Conservation (phyloP, 78 protist genomes). For the slime mould (Dictyostelium discoideum) region dicty_2.7 NC_007088.5:5211501-5212000, state of each 20-base stretch:
- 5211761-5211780: background rate
- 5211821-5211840: background rate
- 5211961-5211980: background rate
- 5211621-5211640: background rate
- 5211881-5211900: background rate
- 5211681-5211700: too few species aligned
- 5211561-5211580: too few species aligned
- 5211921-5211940: background rate
- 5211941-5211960: background rate
- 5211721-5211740: too few species aligned
- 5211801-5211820: background rate
- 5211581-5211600: background rate
- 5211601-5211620: background rate
- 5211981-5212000: background rate
- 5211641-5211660: too few species aligned
- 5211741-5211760: too few species aligned
- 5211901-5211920: background rate
- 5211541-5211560: too few species aligned
- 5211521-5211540: too few species aligned
- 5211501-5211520: background rate
- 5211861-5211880: background rate
- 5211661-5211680: too few species aligned
- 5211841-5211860: background rate
- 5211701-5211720: too few species aligned
- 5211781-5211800: background rate